A percentile compares a stretch with the other conserved stretches of the same genome.
These are phyloP conservation scores for Rosa hybrid DNA, from an alignment of 331 rosid species.

Conservation along the genomic window DNA sequence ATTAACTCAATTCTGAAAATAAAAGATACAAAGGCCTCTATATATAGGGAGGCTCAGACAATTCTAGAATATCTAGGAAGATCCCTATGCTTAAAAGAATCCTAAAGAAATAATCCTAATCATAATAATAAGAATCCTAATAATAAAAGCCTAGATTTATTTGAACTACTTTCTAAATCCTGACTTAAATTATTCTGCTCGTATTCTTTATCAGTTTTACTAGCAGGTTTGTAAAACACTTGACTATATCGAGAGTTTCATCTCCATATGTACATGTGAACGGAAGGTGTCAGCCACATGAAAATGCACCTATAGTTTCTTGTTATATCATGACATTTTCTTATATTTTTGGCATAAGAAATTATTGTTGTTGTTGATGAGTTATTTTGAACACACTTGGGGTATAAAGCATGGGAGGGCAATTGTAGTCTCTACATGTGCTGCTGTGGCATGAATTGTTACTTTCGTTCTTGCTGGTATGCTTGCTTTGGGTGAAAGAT, in stretches of 20 bases:
- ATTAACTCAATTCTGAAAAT: too few species aligned
- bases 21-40: too few species aligned
- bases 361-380: neutral
- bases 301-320: neutral
- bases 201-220: slow-evolving; percentile 37
- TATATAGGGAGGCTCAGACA: too few species aligned
- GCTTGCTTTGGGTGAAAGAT: slow-evolving; percentile 95
- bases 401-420: slow-evolving; percentile 99
- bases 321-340: neutral
- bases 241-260: slow-evolving; percentile 4
- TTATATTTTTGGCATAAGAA: neutral
- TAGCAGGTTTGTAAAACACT: slow-evolving; percentile 63
- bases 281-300: neutral
- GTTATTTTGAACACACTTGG: slow-evolving; percentile 60
- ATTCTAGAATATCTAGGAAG: too few species aligned
- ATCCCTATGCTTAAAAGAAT: too few species aligned
- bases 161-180: too few species aligned
- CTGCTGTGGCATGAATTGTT: slow-evolving; percentile 95
- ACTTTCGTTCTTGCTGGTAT: slow-evolving; percentile 97
- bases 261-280: slow-evolving; percentile 4
- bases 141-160: too few species aligned
- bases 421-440: slow-evolving; percentile 89
- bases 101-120: too few species aligned
- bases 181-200: too few species aligned
- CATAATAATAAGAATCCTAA: too few species aligned